Conservation (phyloP, 371 early-diverging fungal species). For the Haplosporangium sp. region DNA sequence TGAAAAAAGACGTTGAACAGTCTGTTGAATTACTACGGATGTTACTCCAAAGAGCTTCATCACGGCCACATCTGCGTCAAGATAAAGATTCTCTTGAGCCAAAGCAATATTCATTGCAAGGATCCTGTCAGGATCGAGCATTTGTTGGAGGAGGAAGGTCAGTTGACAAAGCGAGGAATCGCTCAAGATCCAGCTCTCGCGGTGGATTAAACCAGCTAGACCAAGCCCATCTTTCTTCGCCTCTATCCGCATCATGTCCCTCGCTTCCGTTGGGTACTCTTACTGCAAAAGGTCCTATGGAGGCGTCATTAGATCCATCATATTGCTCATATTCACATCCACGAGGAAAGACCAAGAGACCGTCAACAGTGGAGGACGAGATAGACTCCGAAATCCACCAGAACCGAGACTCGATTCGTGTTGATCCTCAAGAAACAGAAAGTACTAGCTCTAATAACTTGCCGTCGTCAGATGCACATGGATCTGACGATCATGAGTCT, state of each 20-base stretch:
- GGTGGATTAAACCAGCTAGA: background rate
- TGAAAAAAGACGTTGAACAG: slow-evolving; percentile 27
- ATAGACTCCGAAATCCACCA: slow-evolving; percentile 5
- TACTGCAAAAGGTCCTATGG: background rate
- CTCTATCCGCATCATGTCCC: slow-evolving; percentile 33
- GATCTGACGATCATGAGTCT: slow-evolving; percentile 26
- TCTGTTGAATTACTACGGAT: slow-evolving; percentile 21
- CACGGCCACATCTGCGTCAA: slow-evolving; percentile 1
- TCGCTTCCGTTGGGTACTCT: slow-evolving; percentile 9
- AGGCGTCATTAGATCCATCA: background rate
- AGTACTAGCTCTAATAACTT: no score
- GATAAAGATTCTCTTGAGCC: background rate
- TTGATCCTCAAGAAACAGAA: background rate
- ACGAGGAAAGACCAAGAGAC: slow-evolving; percentile 8
- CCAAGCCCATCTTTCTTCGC: background rate
- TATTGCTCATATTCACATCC: background rate
- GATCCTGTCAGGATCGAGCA: background rate
- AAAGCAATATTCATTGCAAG: background rate
- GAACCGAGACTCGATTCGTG: background rate
- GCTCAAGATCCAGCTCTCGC: background rate
- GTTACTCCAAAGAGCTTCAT: slow-evolving; percentile 14
- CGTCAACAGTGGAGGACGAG: slow-evolving; percentile 19
- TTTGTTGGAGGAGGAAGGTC: background rate
- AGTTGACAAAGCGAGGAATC: background rate
- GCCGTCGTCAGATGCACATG: background rate